These are phyloP conservation scores for Talaromyces sp. DNA, from an alignment of 2,329 filamentous ascomycete genomes.

Conservation along the genomic window DNA sequence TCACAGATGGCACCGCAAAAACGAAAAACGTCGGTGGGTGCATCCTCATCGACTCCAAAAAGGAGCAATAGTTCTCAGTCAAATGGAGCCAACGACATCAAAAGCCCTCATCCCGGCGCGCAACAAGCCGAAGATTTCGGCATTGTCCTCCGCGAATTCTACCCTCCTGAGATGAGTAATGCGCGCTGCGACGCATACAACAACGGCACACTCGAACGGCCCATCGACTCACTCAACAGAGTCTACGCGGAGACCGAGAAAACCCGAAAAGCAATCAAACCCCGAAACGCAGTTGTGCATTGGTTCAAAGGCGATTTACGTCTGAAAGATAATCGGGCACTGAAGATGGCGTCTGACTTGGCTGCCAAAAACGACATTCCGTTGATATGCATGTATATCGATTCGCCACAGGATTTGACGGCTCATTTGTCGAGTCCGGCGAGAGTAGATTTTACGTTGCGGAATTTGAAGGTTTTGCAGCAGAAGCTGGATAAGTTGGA, in stretches of 20 bases:
- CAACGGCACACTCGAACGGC: slow-evolving; percentile 64
- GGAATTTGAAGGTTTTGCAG: slow-evolving; percentile 65
- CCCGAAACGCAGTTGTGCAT: slow-evolving; percentile 68
- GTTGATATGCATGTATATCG: slow-evolving; percentile 71
- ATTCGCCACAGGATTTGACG: slow-evolving; percentile 80
- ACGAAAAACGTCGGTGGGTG: slow-evolving; percentile 4
- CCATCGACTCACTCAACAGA: slow-evolving; percentile 64
- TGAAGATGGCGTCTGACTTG: slow-evolving; percentile 63
- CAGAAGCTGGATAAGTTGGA: slow-evolving; percentile 65
- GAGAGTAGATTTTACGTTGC: slow-evolving; percentile 76
- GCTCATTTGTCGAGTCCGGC: slow-evolving; percentile 72
- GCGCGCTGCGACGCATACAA: slow-evolving; percentile 72
- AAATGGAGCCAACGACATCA: slow-evolving; percentile 4
- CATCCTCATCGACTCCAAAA: background rate
- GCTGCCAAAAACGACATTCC: slow-evolving; percentile 68
- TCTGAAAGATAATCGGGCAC: slow-evolving; percentile 66
- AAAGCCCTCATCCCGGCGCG: slow-evolving; percentile 32
- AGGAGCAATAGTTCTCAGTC: background rate
- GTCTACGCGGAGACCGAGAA: slow-evolving; percentile 61
- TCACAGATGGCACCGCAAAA: slow-evolving; percentile 6
- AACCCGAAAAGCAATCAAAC: slow-evolving; percentile 51
- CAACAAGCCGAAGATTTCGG: slow-evolving; percentile 52
- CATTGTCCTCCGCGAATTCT: slow-evolving; percentile 70
- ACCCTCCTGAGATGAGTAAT: slow-evolving; percentile 83
- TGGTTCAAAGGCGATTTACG: slow-evolving; percentile 89